Evolutionary conservation across 441 rosid species (phyloP), one percentile per base, ranked within the genome.

Genomic region (Geranium incanum): DNA sequence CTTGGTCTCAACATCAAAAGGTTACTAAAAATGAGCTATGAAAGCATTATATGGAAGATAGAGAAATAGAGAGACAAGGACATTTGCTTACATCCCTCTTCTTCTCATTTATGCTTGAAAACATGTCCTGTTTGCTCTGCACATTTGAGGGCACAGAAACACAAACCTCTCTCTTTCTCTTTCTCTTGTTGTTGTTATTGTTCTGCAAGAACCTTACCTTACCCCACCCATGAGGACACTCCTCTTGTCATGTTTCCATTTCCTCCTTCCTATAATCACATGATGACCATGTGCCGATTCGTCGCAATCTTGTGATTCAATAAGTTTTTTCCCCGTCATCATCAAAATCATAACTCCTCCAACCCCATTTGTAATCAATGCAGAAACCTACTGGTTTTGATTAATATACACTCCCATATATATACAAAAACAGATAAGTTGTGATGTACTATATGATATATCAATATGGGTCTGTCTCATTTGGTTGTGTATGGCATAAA

Each of bases 241-340:
- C 21, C 52, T 39, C 43, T 39, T 39, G 43, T 39, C 8, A 39
- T 39, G 62, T 6, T 41, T 37, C 38, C 13, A 71, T 67, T 62
- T 50, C 62, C 67, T 74, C 21, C 57, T 23, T 28, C 52, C 81
- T 70, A 68, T 73, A 69, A 70, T 74, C 80, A 77, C 83, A 73
- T 76, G 86, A 84, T 75, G 87, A 79, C 72, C 84, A 78, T 74
- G 60, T 67, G 71, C 77, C 52, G 83, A 74, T 43, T 33, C 70
- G 89, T 86, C 85, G 1, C 78, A 39, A 77, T 82, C 85, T 74
- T 60, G 52, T 11, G 52, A 45, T 45, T 45, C 13, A 45, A 12
- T 50, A 50, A 12, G 0, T 50, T n/a, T 3, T n/a, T 12, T 13
- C 59, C 4, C n/a, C 59, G 12, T 50, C 16, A 4, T 50, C 59